A percentile compares a stretch with the other conserved stretches of the same genome.
Conservation (phyloP, 2,329 filamentous ascomycete species). For the Penicillium rolfsii region DNA sequence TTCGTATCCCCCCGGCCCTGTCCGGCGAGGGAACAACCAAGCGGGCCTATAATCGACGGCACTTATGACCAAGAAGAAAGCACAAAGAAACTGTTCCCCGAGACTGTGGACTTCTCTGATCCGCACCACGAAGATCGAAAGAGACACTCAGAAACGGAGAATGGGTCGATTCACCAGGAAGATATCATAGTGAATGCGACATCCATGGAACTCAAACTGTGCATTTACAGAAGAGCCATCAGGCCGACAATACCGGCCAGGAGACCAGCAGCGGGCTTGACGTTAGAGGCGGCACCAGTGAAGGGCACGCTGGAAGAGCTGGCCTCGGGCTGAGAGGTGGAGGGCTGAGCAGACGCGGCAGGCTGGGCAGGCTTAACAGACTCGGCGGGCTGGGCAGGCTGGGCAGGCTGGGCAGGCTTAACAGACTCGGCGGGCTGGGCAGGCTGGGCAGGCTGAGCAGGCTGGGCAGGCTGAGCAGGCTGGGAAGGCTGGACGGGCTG, state of each 20-base stretch:
- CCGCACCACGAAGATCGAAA: conserved; percentile 25
- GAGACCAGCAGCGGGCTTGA: conserved; percentile 42
- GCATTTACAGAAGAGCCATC: conserved; percentile 44
- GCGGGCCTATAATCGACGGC: conserved; percentile 19
- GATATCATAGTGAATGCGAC: neutral
- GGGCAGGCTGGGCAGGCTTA: neutral
- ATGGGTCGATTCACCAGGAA: neutral
- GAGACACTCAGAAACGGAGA: conserved; percentile 10
- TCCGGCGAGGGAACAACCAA: conserved; percentile 13
- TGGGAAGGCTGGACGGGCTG: neutral
- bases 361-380: conserved; percentile 15
- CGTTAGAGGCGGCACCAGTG: conserved; percentile 42
- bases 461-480: conserved; percentile 2
- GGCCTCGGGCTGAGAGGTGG: conserved; percentile 2
- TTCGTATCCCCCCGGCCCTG: conserved; percentile 10
- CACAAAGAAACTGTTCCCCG: conserved; percentile 15
- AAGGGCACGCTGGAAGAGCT: conserved; percentile 22
- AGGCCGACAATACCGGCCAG: conserved; percentile 43
- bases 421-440: conserved; percentile 6
- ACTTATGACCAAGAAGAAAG: conserved; percentile 11
- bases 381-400: conserved; percentile 5
- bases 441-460: conserved; percentile 2
- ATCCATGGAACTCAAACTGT: conserved; percentile 13
- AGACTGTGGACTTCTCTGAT: conserved; percentile 8
- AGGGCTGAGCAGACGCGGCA: neutral